Percentiles rank a stretch among this genome's conserved stretches.
phyloP scores from a whole-genome alignment of 2,329 filamentous ascomycete genomes.

The Curvularia eragrostidis region DNA sequence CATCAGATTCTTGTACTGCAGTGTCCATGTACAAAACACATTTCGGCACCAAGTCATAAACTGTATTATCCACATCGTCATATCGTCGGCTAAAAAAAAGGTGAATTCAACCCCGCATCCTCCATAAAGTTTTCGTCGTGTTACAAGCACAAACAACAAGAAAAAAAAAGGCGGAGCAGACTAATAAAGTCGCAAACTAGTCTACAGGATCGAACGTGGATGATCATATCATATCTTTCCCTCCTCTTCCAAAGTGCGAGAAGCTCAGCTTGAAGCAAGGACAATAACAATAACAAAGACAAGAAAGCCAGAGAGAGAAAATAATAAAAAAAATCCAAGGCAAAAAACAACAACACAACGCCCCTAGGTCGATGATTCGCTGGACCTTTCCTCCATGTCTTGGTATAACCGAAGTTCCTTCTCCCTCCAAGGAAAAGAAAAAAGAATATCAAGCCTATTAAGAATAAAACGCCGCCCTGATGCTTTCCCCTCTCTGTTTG shows the following conservation, averaged over 20 bases:
- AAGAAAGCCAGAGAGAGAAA: too few relatives aligned
- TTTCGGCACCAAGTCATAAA: neutral
- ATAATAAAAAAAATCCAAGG: neutral
- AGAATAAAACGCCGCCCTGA: neutral
- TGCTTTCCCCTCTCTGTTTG: neutral
- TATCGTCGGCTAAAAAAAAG: neutral
- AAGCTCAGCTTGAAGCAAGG: neutral
- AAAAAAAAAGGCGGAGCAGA: neutral
- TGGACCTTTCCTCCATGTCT: neutral
- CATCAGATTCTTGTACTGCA: too few relatives aligned
- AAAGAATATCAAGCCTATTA: neutral
- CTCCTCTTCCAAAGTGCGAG: neutral
- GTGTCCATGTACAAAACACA: neutral
- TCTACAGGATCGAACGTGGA: neutral
- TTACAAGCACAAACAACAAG: neutral
- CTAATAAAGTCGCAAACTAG: neutral
- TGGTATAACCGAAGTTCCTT: conserved; percentile 2
- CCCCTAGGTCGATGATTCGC: neutral
- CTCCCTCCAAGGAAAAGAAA: neutral
- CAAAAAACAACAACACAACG: neutral
- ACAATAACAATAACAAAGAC: neutral
- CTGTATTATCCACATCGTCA: neutral
- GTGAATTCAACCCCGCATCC: neutral
- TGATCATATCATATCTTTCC: neutral
- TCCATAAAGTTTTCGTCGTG: neutral